A percentile compares a stretch with the other conserved stretches of the same genome.
These are phyloP conservation scores for Eustoma russellianum DNA, from an alignment of 257 asterid genomes.

Conservation along the genomic window DNA sequence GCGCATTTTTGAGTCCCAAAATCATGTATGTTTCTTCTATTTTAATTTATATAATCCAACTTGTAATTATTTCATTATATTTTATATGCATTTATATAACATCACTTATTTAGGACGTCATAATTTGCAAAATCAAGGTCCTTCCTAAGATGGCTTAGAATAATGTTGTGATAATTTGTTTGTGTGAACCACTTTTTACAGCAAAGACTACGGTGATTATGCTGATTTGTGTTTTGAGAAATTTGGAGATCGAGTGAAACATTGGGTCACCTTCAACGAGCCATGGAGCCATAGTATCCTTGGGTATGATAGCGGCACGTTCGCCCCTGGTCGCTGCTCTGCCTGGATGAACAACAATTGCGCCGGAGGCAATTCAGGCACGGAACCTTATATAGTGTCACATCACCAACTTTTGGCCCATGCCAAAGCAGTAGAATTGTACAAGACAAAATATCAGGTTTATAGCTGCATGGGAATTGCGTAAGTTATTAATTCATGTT, in stretches of 20 bases:
- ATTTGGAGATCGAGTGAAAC: slow-evolving; percentile 54
- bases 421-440: slow-evolving; percentile 28
- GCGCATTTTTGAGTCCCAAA: slow-evolving; percentile 21
- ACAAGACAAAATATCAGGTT: slow-evolving; percentile 39
- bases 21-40: slow-evolving; percentile 14
- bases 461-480: no score
- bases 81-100: no score
- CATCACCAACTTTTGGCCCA: slow-evolving; percentile 44
- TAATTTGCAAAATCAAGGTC: no score
- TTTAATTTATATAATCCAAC: not conserved
- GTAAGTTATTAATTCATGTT: not conserved
- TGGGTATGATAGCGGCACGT: slow-evolving; percentile 40
- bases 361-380: slow-evolving; percentile 31
- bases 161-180: no score
- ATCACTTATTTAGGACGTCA: no score
- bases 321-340: slow-evolving; percentile 54
- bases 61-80: not conserved
- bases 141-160: no score
- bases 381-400: slow-evolving; percentile 47
- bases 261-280: slow-evolving; percentile 51
- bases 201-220: slow-evolving; percentile 39
- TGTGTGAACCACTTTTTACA: no score
- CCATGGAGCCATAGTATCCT: slow-evolving; percentile 14
- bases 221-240: slow-evolving; percentile 41
- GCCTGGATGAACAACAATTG: slow-evolving; percentile 23